Base-by-base conservation (phyloP, 108 stramenopile species). In the Cyclotella cryptica region DNA sequence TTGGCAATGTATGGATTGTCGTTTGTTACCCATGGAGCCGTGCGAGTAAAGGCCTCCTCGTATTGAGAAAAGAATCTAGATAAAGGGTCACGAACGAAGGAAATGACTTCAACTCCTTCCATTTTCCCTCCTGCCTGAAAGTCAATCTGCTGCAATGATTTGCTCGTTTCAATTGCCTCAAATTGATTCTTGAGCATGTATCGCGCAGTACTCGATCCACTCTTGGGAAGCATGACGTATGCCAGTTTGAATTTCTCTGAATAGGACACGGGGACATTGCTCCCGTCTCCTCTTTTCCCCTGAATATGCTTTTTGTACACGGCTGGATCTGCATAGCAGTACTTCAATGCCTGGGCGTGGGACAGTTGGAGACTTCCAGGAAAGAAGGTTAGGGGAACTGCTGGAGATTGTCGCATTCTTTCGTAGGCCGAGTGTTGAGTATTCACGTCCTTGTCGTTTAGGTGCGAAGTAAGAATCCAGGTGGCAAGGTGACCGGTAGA, bases 181-280 rank as follows among this genome's bases (percentile, higher is more conserved):
- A 81, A 75, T 4, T 73, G 51, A 57, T 71, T 44, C 21, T 81
- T 57, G 28, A 81, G 45, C 63, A 81, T 62, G 42, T 71, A 58
- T 21, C 81, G 30, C 6, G 74, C 74, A 3, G 81, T 81, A 43
- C 74, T 75, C 41, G 58, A 62, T 52, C 74, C 81, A 45, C 69
- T 64, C 58, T 81, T 81, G 22, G 81, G 74, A 11, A 81, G n/a
- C 81, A 81, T 75, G 21, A 75, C 53, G 40, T 75, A 81, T 0
- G 69, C 70, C 15, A 81, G 40, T 30, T 81, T 65, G 69, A 75
- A 51, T 53, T 57, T 75, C 1, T 65, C 63, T 29, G 81, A 75
- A 45, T 66, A 66, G 2, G 81, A 75, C n/a, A 81, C 74, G 10
- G 17, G 28, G 10, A 80, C 46, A 35, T 29, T 54, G 19, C 65